Evolutionary conservation across 129 eudicot genomes (phyloP).

Genomic region (Tagetes patula): DNA sequence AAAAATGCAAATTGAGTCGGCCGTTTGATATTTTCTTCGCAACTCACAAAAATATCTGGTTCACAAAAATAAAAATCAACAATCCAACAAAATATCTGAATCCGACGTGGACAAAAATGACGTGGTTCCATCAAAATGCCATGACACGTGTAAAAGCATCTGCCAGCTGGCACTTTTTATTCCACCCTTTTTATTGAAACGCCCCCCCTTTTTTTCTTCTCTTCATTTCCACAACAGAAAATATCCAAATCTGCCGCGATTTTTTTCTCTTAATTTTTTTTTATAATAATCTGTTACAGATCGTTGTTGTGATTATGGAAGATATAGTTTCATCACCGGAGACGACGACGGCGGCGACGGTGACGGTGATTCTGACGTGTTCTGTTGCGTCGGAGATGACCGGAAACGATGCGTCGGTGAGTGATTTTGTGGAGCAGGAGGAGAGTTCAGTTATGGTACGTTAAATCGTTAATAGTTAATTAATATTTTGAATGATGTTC

Average conservation of each 20-base stretch:
- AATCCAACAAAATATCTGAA: slow-evolving; percentile 33
- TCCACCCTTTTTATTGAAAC: not conserved
- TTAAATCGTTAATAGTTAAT: not conserved
- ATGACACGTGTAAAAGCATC: slow-evolving; percentile 38
- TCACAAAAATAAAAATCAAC: slow-evolving; percentile 29
- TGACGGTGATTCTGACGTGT: slow-evolving; percentile 19
- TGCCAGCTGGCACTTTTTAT: slow-evolving; percentile 29
- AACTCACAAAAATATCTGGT: slow-evolving; percentile 29
- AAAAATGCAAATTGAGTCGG: not conserved
- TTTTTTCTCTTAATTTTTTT: slow-evolving; percentile 6
- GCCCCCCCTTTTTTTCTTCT: slow-evolving; percentile 27
- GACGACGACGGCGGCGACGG: slow-evolving; percentile 1
- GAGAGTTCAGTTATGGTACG: slow-evolving; percentile 36
- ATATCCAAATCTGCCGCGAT: slow-evolving; percentile 20
- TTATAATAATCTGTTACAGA: not conserved
- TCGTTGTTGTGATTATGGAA: slow-evolving; percentile 7
- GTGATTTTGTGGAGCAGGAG: slow-evolving; percentile 33
- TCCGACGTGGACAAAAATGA: slow-evolving; percentile 25
- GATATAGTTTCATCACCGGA: slow-evolving; percentile 18
- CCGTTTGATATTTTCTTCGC: slow-evolving; percentile 19
- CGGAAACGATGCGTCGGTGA: slow-evolving; percentile 18
- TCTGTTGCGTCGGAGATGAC: slow-evolving; percentile 24
- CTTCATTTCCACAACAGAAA: slow-evolving; percentile 20
- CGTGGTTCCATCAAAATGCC: slow-evolving; percentile 22
- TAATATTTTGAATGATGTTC: slow-evolving; percentile 6